Base-by-base conservation (phyloP, 2,329 filamentous ascomycete genomes). In the Seiridium cupressi region DNA sequence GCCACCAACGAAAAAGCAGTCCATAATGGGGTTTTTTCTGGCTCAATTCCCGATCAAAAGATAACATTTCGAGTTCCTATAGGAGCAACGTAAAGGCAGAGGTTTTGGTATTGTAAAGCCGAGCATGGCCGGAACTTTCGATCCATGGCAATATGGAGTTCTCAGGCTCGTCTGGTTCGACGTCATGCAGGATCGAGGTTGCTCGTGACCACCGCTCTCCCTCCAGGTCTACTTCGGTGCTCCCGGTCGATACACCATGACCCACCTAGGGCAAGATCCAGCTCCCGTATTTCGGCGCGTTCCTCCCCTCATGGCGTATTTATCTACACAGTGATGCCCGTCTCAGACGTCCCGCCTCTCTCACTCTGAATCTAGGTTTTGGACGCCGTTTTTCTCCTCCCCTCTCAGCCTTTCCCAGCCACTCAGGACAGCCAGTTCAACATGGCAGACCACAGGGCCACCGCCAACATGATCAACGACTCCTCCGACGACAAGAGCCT, bases 211-310 rank as follows among this genome's bases (percentile, higher is more conserved):
- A 8, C 7, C 13, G 13, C 49, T 35, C 31, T 11, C 11, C 31
- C 32, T 35, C 18, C 51, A 55, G 51, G 44, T 55, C 49, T 35
- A n/a, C 51, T 44, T 55, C 51, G 51, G 51, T 55, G 36, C n/a
- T 32, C n/a, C 51, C 51, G 51, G 36, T 18, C 38, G 51, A 18
- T 55, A 44, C 44, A 34, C n/a, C n/a, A 44, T 55, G 51, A 55
- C 51, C 51, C 51, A 55, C 51, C 51, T 55, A 55, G 51, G 51
- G 51, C 51, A 55, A 55, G 26, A 44, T 55, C 51, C 51, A 55
- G 31, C 40, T 26, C 51, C 51, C 51, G 51, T 55, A 42, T 31
- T 55, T 55, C 51, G 51, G 51, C 51, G 51, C 18, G 18, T 26
- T 55, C 38, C 51, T 55, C 51, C 51, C 31, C 36, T 9, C n/a